Base-by-base conservation (phyloP, 2,329 filamentous ascomycete species). In the Westerdykella aurantiaca region DNA sequence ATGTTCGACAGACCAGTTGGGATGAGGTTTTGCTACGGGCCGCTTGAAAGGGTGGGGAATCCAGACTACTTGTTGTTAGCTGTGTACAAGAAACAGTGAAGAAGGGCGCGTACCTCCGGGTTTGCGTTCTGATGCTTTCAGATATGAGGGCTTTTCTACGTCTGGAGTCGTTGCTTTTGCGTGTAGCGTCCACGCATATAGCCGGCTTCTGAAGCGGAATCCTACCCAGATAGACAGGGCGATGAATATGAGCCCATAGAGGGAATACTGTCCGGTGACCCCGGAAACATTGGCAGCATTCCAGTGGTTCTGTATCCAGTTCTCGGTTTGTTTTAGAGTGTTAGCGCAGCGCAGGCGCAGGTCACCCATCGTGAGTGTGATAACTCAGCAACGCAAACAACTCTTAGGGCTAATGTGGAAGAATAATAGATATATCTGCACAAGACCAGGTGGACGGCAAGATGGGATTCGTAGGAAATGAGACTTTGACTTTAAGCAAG, bases 1-100 rank as follows among this genome's bases (percentile, higher is more conserved):
- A n/a, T 70, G 68, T 18, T 77, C 72, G 31, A 89, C 63, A 35
- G 82, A 80, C 84, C 86, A 90, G 60, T 79, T 66, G 0, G 79
- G 78, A 55, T 86, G 88, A 0, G 85, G 79, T 0, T 67, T 42
- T 4, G 83, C 79, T 1, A 69, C 61, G 1, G 84, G 83, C 2
- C 80, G 71, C 46, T 74, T 73, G 71, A 84, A 88, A 41, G 69
- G 53, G 11, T 72, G 74, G 0, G 80, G 76, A 4, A 55, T 65
- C 81, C 82, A 86, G 68, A 75, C 75, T 69, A 59, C 6, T 21
- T 21, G 18, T 21, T 6, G 18, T 21, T 21, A 21, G 18, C 18
- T 6, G 31, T 34, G 18, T 18, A 31, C n/a, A 2, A 29, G 33
- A 22, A 12, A 39, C 31, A 34, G 17, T 25, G 16, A 11, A 23